Percentiles rank a stretch among this genome's conserved stretches.
phyloP scores from a whole-genome alignment of 495 filamentous ascomycete genomes.

The Hyaloscypha finlandica region DNA sequence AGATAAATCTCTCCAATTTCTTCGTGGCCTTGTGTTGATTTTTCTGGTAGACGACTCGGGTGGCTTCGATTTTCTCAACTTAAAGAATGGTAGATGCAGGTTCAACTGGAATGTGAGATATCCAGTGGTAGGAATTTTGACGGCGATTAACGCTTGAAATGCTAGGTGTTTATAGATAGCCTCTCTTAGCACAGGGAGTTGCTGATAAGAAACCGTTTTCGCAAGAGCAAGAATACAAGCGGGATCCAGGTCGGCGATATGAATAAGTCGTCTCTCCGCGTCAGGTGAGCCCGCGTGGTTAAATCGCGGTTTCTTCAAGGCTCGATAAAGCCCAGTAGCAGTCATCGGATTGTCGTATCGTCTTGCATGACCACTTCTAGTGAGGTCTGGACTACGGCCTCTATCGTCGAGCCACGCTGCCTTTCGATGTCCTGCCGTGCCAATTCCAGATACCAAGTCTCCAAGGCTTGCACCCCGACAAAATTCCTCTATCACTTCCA shows the following conservation, averaged over 20 bases:
- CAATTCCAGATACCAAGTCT: constrained; percentile 3
- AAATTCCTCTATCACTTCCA: constrained; percentile 1
- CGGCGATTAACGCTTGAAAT: background rate
- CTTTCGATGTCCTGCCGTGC: background rate
- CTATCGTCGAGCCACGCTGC: constrained; percentile 7
- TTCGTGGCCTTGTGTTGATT: background rate
- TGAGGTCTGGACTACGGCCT: background rate
- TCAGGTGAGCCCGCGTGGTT: constrained; percentile 7
- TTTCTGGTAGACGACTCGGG: background rate
- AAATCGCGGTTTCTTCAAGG: constrained; percentile 10
- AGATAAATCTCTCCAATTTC: background rate
- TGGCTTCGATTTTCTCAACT: background rate
- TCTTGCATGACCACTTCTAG: background rate
- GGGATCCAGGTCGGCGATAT: constrained; percentile 5
- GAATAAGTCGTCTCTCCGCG: constrained; percentile 2
- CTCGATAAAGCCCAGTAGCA: constrained; percentile 16
- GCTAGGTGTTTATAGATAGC: background rate
- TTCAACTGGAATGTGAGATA: background rate
- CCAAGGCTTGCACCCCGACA: constrained; percentile 6
- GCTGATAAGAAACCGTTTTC: background rate
- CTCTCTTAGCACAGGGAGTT: background rate
- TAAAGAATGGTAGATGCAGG: constrained; percentile 10
- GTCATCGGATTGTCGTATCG: constrained; percentile 8
- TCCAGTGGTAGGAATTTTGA: constrained; percentile 2
- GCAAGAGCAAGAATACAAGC: background rate